phyloP scores from a whole-genome alignment of 2,329 filamentous ascomycete genomes.

The Dryadomyces quercivorus region DNA sequence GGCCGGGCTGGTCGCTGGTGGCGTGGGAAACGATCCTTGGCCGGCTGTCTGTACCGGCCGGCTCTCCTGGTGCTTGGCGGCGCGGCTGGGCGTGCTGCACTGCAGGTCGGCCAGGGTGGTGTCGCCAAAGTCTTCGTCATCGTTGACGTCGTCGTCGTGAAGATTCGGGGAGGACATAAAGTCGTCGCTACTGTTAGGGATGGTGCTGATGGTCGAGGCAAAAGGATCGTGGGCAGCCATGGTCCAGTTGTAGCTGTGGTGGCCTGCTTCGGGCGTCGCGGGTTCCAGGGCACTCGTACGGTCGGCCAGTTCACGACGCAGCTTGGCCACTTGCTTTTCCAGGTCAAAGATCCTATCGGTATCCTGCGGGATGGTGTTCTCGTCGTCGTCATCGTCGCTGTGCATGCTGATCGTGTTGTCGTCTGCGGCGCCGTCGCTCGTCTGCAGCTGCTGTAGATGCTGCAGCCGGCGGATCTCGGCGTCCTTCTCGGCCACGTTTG shows the following conservation, averaged over 20 bases:
- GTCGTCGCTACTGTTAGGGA: constrained; percentile 17
- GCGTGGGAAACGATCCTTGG: constrained; percentile 36
- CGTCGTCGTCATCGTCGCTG: constrained; percentile 3
- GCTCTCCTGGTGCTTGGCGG: constrained; percentile 13
- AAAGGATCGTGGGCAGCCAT: constrained; percentile 35
- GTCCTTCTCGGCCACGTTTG: constrained; percentile 36
- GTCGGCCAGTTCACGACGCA: constrained; percentile 19
- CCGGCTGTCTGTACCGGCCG: constrained; percentile 9
- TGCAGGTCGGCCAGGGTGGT: constrained; percentile 35
- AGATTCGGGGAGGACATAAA: constrained; percentile 3
- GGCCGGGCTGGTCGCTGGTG: constrained; percentile 39
- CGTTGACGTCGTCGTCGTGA: constrained; percentile 17
- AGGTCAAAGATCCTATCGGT: constrained; percentile 26
- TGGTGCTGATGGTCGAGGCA: constrained; percentile 12
- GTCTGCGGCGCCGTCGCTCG: not conserved
- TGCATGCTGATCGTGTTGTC: not conserved
- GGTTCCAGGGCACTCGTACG: constrained; percentile 2
- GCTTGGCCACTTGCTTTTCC: constrained; percentile 21
- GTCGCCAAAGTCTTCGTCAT: constrained; percentile 35
- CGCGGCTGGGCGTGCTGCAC: constrained; percentile 36
- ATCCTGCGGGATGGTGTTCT: constrained; percentile 37
- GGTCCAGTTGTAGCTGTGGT: constrained; percentile 35
- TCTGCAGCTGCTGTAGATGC: not conserved
- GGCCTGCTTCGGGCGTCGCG: constrained; percentile 11
- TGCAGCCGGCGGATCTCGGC: constrained; percentile 30